Percentiles rank a stretch among this genome's conserved stretches.
These are phyloP conservation scores for Yarrowia osloensis DNA, from an alignment of 805 yeast species.

Conservation along the genomic window DNA sequence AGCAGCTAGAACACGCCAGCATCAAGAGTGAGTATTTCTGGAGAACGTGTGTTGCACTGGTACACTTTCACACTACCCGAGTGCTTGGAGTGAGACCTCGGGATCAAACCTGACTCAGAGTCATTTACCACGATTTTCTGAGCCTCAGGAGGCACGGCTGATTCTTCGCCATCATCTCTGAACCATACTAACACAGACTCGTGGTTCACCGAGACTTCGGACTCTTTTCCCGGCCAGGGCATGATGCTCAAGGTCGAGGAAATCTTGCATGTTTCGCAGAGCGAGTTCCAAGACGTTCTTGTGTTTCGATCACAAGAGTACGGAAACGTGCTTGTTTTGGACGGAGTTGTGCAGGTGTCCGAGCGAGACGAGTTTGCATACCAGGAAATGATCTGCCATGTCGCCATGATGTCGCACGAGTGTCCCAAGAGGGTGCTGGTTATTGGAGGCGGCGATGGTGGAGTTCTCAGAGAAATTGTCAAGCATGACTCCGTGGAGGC, in stretches of 20 bases:
- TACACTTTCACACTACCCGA: not conserved
- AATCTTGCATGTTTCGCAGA: slow-evolving; percentile 78
- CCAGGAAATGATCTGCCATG: slow-evolving; percentile 87
- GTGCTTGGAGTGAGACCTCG: not conserved
- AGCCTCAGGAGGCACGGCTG: not conserved
- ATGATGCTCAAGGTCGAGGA: slow-evolving; percentile 87
- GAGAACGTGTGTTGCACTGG: too few relatives aligned
- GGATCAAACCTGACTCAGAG: not conserved
- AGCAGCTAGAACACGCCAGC: not conserved
- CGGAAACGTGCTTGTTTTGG: slow-evolving; percentile 86
- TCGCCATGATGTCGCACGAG: slow-evolving; percentile 77
- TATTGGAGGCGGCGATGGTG: slow-evolving; percentile 97
- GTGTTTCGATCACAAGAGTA: slow-evolving; percentile 73
- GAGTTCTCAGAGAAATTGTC: slow-evolving; percentile 83
- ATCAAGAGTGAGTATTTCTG: not conserved
- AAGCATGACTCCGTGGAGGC: slow-evolving; percentile 65
- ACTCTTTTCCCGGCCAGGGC: slow-evolving; percentile 99
- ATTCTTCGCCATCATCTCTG: not conserved
- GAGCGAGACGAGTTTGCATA: slow-evolving; percentile 93
- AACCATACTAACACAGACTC: slow-evolving; percentile 55
- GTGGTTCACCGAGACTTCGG: slow-evolving; percentile 95
- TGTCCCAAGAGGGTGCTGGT: slow-evolving; percentile 76
- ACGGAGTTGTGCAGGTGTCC: slow-evolving; percentile 88
- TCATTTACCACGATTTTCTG: not conserved
- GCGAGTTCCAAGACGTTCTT: slow-evolving; percentile 81